Evolutionary conservation across 805 yeast species (phyloP).

Genomic region (Starmerella sp.): DNA sequence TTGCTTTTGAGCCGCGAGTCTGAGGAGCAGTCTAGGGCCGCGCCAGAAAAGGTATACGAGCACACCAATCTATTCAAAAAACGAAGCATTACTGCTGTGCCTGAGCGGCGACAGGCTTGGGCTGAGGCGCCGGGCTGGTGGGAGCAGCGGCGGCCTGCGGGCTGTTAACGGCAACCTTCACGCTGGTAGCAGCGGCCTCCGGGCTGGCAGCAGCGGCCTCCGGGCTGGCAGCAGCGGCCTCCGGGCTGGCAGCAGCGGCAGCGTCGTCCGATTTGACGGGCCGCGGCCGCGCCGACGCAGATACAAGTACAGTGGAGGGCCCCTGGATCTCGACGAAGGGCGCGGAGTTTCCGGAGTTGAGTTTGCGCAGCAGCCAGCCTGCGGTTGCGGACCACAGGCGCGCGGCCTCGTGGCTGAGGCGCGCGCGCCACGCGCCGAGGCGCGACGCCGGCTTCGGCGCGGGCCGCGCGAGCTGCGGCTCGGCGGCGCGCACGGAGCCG

Average conservation of each 20-base stretch:
- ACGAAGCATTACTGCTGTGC: too few species aligned
- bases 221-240: not conserved
- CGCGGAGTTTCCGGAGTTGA: conserved; percentile 9
- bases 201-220: not conserved
- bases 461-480: not conserved
- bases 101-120: too few species aligned
- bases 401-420: not conserved
- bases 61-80: too few species aligned
- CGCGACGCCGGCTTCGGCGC: not conserved
- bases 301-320: conserved; percentile 22
- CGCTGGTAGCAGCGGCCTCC: too few species aligned
- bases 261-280: not conserved
- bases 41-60: too few species aligned
- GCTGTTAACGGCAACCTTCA: too few species aligned
- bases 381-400: not conserved
- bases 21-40: too few species aligned
- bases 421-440: not conserved
- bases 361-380: not conserved
- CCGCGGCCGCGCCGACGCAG: conserved; percentile 10
- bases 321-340: conserved; percentile 20
- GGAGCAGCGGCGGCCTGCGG: too few species aligned
- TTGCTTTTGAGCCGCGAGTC: too few species aligned
- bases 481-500: not conserved
- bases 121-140: too few species aligned
- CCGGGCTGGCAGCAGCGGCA: too few species aligned